Evolutionary conservation across 164 flowering plant species (phyloP).

Genomic region (Kalanchoe fedtschenkoi): DNA sequence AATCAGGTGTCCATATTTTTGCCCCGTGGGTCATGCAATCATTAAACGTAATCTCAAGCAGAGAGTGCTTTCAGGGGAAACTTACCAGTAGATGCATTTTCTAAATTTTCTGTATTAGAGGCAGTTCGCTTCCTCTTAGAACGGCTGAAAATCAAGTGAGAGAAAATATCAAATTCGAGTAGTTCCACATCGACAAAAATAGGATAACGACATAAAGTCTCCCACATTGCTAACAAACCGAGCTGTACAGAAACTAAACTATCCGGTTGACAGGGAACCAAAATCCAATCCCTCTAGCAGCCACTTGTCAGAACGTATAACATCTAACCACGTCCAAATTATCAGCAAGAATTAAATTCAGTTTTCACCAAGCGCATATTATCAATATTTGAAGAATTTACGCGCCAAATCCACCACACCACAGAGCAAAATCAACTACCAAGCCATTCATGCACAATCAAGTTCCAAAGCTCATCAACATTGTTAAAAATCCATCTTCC

Average conservation of each 20-base stretch:
- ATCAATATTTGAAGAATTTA: too few species aligned
- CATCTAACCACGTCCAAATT: background rate
- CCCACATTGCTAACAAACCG: background rate
- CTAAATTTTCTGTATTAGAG: slow-evolving; percentile 3
- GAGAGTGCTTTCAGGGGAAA: background rate
- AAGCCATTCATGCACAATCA: too few species aligned
- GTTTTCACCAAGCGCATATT: too few species aligned
- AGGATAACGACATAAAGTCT: background rate
- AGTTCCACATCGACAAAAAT: background rate
- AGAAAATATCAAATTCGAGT: background rate
- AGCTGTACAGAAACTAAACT: background rate
- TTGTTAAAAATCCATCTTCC: too few species aligned
- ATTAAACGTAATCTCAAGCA: background rate
- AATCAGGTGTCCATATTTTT: background rate
- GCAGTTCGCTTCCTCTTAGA: slow-evolving; percentile 7
- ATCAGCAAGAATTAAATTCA: too few species aligned
- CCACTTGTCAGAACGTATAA: too few species aligned
- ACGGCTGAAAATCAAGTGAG: background rate
- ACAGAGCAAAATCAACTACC: too few species aligned
- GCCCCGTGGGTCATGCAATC: background rate
- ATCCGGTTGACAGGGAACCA: background rate
- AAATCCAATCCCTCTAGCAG: background rate
- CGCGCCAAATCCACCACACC: too few species aligned
- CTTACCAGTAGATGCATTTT: slow-evolving; percentile 5
- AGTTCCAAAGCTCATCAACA: too few species aligned